Base-by-base conservation (phyloP, 2,329 filamentous ascomycete species). In the Alternaria infectoria region DNA sequence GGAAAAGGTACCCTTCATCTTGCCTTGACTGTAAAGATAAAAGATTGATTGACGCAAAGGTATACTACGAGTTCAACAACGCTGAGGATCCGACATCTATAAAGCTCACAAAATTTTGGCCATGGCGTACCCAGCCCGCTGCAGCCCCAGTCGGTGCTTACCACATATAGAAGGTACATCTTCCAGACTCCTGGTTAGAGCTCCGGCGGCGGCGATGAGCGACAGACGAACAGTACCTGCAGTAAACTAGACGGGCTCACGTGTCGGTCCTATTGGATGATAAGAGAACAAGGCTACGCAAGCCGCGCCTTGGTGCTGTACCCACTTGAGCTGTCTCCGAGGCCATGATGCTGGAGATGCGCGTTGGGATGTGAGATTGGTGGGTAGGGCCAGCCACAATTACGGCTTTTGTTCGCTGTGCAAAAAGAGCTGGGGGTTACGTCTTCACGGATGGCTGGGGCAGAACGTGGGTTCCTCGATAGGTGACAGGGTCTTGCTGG, bases 201-300 rank as follows among this genome's bases (percentile, higher is more conserved):
- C 45, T 28, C 50, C 54, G 49, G 59, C 43, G 47, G 64, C 64
- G 69, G 71, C 71, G 66, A 72, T 65, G 60, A 55, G 68, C 69
- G 70, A 71, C 58, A 47, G 52, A 44, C 26, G 32, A 23, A 51
- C 47, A 63, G 76, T 75, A 71, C 72, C 73, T 78, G 72, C 75
- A 76, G 40, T 54, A 62, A 57, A 61, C 72, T 68, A 69, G 59
- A 62, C 54, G 61, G 56, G 54, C 59, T 74, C 74, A 75, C 72
- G 75, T 78, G 75, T 67, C 45, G 43, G 54, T 54, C 69, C 70
- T 54, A 77, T 78, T 78, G 76, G 76, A 59, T 68, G 65, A 59
- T 64, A 64, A 44, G 21, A 56, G 66, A 68, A 72, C 69, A 69
- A 75, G 69, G 63, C 64, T 68, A 61, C 54, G 57, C 64, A 67